Percentiles rank a stretch among this genome's conserved stretches.
phyloP scores from a whole-genome alignment of 23 red algal species.

The Agarophyton chilense region DNA sequence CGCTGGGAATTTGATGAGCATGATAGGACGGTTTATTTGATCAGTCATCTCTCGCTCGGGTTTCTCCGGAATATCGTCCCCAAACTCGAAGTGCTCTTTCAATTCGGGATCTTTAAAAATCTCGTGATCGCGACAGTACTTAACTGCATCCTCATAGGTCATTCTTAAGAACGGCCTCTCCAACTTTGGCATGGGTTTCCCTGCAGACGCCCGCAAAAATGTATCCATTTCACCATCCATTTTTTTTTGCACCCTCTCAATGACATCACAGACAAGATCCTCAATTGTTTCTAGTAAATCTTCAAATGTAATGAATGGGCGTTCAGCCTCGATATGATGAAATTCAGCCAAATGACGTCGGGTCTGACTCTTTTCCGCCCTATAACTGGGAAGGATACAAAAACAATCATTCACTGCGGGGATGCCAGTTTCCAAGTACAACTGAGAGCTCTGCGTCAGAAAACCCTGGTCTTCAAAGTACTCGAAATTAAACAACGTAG shows the following conservation, averaged over 20 bases:
- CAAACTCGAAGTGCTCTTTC: slow-evolving; percentile 88
- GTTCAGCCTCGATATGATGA: slow-evolving; percentile 98
- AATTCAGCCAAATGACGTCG: slow-evolving; percentile 98
- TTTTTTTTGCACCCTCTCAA: slow-evolving; percentile 75
- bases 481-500: slow-evolving; percentile 92
- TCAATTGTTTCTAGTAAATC: slow-evolving; percentile 87
- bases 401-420: slow-evolving; percentile 95
- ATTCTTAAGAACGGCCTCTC: slow-evolving; percentile 92
- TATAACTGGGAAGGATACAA: slow-evolving; percentile 95
- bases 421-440: slow-evolving; percentile 98
- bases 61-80: slow-evolving; percentile 96
- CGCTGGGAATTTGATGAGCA: slow-evolving; percentile 85
- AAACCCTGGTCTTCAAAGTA: slow-evolving; percentile 92
- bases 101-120: slow-evolving; percentile 98
- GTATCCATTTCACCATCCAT: slow-evolving; percentile 70
- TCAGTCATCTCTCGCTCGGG: slow-evolving; percentile 98
- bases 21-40: slow-evolving; percentile 91
- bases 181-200: slow-evolving; percentile 62
- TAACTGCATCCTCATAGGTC: slow-evolving; percentile 91
- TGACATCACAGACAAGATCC: slow-evolving; percentile 89
- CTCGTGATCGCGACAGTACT: slow-evolving; percentile 87
- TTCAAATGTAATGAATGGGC: slow-evolving; percentile 95
- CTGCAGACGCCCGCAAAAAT: slow-evolving; percentile 62
- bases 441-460: slow-evolving; percentile 90
- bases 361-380: slow-evolving; percentile 90